phyloP scores from a whole-genome alignment of 2,329 filamentous ascomycete genomes.

The Magnaporthiopsis rhizophila region DNA sequence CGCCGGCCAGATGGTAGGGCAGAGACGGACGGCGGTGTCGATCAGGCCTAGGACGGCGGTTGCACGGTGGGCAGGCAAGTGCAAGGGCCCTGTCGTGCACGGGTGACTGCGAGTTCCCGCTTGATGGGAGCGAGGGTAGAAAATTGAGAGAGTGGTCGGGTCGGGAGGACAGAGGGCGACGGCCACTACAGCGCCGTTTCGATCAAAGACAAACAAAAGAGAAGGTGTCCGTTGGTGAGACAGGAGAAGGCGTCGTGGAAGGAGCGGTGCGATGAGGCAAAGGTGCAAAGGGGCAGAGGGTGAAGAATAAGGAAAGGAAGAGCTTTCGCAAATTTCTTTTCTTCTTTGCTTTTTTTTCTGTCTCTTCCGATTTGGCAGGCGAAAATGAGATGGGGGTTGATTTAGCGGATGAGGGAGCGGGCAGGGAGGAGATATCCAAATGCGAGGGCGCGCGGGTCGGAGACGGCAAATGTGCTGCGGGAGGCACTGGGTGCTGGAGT shows the following conservation, averaged over 20 bases:
- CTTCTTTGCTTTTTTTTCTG: not conserved
- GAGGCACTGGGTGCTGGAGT: not conserved
- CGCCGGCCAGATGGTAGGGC: not conserved
- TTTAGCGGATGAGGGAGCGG: too few relatives aligned
- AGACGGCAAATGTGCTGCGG: not conserved
- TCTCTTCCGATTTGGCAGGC: not conserved
- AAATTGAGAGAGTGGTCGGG: not conserved
- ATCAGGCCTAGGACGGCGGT: not conserved
- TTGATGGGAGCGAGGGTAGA: not conserved
- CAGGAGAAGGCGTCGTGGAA: not conserved
- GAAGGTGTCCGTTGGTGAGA: not conserved
- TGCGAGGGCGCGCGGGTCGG: not conserved
- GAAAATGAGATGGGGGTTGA: not conserved
- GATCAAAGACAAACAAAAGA: not conserved
- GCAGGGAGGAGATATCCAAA: not conserved
- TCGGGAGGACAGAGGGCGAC: not conserved
- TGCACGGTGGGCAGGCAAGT: not conserved
- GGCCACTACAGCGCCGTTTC: not conserved
- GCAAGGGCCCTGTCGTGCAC: not conserved
- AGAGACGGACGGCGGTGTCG: not conserved
- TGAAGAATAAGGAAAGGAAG: not conserved
- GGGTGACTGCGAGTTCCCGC: not conserved
- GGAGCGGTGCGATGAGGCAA: not conserved
- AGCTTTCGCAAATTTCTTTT: not conserved
- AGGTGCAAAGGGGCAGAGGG: not conserved